A percentile compares a stretch with the other conserved stretches of the same genome.
These are phyloP conservation scores for Cutaneotrichosporon curvatum DNA, from an alignment of 1,284 basidiomycete genomes.

Conservation along the genomic window DNA sequence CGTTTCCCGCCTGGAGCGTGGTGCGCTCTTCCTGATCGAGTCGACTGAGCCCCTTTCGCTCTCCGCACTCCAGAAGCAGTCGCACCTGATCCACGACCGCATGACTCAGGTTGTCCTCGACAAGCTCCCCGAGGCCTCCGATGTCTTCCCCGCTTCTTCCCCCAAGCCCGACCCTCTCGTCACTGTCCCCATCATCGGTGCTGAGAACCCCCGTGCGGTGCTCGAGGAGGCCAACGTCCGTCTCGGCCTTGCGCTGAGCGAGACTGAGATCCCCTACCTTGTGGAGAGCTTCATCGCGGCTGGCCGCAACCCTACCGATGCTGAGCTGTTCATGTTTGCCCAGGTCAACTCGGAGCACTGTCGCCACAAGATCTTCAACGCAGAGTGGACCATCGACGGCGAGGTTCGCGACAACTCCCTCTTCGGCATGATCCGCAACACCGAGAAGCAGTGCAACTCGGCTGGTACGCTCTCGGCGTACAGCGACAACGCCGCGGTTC, in stretches of 20 bases:
- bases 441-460: slow-evolving; percentile 64
- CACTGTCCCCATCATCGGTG: slow-evolving; percentile 54
- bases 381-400: slow-evolving; percentile 85
- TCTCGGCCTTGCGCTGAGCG: slow-evolving; percentile 82
- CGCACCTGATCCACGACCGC: slow-evolving; percentile 76
- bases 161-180: slow-evolving; percentile 63
- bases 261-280: slow-evolving; percentile 88
- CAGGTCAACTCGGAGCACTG: slow-evolving; percentile 99
- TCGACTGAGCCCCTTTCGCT: slow-evolving; percentile 45
- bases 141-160: slow-evolving; percentile 60
- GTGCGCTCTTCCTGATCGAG: slow-evolving; percentile 65
- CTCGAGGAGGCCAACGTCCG: slow-evolving; percentile 73
- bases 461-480: slow-evolving; percentile 89
- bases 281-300: slow-evolving; percentile 78
- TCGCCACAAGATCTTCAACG: slow-evolving; percentile 99
- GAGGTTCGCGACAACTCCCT: slow-evolving; percentile 65
- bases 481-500: slow-evolving; percentile 95
- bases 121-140: slow-evolving; percentile 54
- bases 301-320: slow-evolving; percentile 81
- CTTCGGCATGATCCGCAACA: slow-evolving; percentile 98
- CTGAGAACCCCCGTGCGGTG: slow-evolving; percentile 52
- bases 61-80: slow-evolving; percentile 50
- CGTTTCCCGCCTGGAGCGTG: slow-evolving; percentile 77
- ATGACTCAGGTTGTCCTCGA: slow-evolving; percentile 82
- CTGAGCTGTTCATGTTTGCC: slow-evolving; percentile 99